These are phyloP conservation scores for Carex parvula DNA, from an alignment of 176 grass and related monocot species.

Conservation along the genomic window DNA sequence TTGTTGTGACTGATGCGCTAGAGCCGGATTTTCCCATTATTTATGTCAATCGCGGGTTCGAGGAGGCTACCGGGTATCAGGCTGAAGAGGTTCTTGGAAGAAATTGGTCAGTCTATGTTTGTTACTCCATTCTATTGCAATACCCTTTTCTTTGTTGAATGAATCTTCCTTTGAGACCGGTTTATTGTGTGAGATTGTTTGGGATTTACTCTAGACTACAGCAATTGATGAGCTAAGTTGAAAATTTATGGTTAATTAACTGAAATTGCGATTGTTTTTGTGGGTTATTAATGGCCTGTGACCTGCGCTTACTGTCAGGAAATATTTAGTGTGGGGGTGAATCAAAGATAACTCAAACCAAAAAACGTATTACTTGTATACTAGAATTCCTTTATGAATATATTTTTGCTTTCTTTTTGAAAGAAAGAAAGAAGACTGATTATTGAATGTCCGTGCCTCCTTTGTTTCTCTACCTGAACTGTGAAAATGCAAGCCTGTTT, in stretches of 20 bases:
- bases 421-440: not conserved
- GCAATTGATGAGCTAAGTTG: no score
- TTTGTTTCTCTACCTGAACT: not conserved
- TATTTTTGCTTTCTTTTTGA: not conserved
- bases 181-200: not conserved
- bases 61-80: constrained; percentile 78
- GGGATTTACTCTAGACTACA: not conserved
- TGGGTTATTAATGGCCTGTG: not conserved
- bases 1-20: constrained; percentile 88
- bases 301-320: not conserved
- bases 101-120: constrained; percentile 56
- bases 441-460: not conserved
- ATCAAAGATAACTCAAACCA: not conserved
- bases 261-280: not conserved
- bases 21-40: constrained; percentile 95
- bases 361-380: not conserved
- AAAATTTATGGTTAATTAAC: not conserved
- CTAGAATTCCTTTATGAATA: not conserved
- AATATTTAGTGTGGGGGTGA: not conserved
- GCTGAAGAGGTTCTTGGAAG: constrained; percentile 95
- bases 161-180: not conserved
- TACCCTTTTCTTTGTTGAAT: not conserved
- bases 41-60: constrained; percentile 96
- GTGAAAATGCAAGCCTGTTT: not conserved
- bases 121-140: not conserved